A percentile compares a stretch with the other conserved stretches of the same genome.
phyloP scores from a whole-genome alignment of 768 basidiomycete genomes.

The Hygrophoropsis aurantiaca region DNA sequence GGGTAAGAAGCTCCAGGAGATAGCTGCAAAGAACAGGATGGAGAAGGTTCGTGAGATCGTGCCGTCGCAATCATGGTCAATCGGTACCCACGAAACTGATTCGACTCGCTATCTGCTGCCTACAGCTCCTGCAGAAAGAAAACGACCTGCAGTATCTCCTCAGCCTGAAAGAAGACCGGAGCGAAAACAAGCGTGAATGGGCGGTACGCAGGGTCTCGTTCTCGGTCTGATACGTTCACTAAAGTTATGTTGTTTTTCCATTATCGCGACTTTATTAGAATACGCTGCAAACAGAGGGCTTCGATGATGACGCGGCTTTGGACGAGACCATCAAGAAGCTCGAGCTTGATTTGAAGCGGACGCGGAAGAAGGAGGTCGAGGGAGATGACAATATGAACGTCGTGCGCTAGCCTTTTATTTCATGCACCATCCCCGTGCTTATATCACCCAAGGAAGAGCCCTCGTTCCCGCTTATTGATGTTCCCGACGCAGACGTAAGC shows the following conservation, averaged over 20 bases:
- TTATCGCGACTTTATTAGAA: constrained; percentile 36
- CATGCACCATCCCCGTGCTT: neutral
- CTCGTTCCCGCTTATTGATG: constrained; percentile 87
- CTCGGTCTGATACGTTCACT: too few species aligned
- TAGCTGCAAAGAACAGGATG: constrained; percentile 78
- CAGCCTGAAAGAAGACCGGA: constrained; percentile 61
- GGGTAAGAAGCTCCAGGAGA: constrained; percentile 85
- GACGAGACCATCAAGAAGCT: constrained; percentile 86
- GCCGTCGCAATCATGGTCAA: too few species aligned
- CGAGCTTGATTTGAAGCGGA: constrained; percentile 72
- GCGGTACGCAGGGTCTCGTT: constrained; percentile 38
- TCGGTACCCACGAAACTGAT: too few species aligned
- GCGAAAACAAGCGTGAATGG: constrained; percentile 74
- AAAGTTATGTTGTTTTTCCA: neutral
- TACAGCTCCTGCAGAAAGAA: constrained; percentile 74
- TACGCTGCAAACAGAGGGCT: constrained; percentile 65
- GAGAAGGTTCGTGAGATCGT: too few species aligned
- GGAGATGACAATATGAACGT: constrained; percentile 53
- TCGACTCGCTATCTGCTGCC: too few species aligned
- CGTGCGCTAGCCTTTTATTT: constrained; percentile 27
- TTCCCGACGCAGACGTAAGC: constrained; percentile 82
- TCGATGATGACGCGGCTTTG: constrained; percentile 75
- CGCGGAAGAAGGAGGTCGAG: constrained; percentile 78
- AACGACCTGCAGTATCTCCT: constrained; percentile 65
- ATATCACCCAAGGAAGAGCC: constrained; percentile 61